phyloP scores from a whole-genome alignment of 306 rosid species.

The Castanopsis chinensis region DNA sequence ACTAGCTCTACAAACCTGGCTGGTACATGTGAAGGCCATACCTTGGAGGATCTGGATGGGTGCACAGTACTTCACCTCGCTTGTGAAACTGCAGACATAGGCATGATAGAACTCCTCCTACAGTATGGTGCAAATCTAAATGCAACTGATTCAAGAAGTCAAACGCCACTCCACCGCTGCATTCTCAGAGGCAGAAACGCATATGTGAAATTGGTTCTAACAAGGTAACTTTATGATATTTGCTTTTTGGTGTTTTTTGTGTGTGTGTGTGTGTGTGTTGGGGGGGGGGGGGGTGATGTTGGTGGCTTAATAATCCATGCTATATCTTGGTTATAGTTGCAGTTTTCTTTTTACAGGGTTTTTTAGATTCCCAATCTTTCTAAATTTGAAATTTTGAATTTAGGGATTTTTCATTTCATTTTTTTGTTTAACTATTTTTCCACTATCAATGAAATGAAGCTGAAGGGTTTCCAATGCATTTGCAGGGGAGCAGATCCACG shows the following conservation, averaged over 20 bases:
- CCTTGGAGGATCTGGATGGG: slow-evolving; percentile 66
- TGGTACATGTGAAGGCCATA: slow-evolving; percentile 58
- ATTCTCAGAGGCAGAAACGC: slow-evolving; percentile 60
- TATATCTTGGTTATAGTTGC: not conserved
- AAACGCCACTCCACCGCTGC: slow-evolving; percentile 81
- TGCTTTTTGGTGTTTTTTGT: slow-evolving; percentile 5
- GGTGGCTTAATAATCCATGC: not conserved
- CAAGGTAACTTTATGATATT: slow-evolving; percentile 58
- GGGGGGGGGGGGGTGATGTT: not conserved
- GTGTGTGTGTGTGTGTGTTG: too few species aligned
- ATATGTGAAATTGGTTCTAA: slow-evolving; percentile 64
- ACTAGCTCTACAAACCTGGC: slow-evolving; percentile 45
- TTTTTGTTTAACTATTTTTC: not conserved
- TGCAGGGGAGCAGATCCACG: slow-evolving; percentile 95
- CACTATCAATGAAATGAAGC: slow-evolving; percentile 1
- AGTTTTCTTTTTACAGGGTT: not conserved
- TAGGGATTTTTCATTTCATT: not conserved
- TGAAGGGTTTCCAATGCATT: slow-evolving; percentile 17
- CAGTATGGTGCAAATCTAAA: slow-evolving; percentile 91
- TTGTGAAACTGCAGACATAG: slow-evolving; percentile 89
- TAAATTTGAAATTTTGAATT: not conserved
- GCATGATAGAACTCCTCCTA: slow-evolving; percentile 94
- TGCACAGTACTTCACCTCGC: slow-evolving; percentile 91
- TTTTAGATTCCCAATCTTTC: not conserved
- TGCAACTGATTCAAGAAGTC: slow-evolving; percentile 72